Evolutionary conservation across 441 rosid genomes (phyloP).

Genomic region (Capsella rubella): DNA sequence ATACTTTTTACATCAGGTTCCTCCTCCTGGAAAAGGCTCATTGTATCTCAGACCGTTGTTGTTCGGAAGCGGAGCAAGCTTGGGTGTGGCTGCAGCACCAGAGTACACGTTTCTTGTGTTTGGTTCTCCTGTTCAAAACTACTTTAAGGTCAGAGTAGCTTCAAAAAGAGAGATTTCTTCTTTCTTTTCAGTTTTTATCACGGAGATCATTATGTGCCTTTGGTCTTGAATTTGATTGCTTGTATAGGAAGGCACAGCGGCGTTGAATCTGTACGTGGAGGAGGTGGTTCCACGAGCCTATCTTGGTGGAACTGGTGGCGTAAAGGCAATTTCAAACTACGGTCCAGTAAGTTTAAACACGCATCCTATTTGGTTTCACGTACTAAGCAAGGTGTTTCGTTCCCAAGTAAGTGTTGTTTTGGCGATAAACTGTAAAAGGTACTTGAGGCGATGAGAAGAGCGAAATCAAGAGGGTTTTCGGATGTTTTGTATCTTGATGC

Average conservation of each 20-base stretch:
- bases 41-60: constrained; percentile 75
- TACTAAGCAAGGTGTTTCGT: not conserved
- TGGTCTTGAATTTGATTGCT: constrained; percentile 24
- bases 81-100: constrained; percentile 60
- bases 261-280: constrained; percentile 66
- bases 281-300: constrained; percentile 70
- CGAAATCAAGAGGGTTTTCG: constrained; percentile 80
- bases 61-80: constrained; percentile 58
- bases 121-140: constrained; percentile 71
- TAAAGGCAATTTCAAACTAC: constrained; percentile 74
- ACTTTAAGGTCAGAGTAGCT: constrained; percentile 46
- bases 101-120: constrained; percentile 62
- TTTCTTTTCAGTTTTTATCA: not conserved
- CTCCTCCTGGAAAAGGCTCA: constrained; percentile 74
- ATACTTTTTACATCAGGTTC: constrained; percentile 49
- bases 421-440: constrained; percentile 48
- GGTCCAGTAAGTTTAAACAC: constrained; percentile 60
- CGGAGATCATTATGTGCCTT: not conserved
- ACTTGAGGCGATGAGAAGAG: constrained; percentile 63
- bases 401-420: constrained; percentile 19
- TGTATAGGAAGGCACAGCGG: constrained; percentile 53
- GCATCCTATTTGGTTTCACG: constrained; percentile 18
- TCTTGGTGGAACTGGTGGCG: constrained; percentile 80
- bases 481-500: constrained; percentile 87
- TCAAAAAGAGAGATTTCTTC: not conserved